Conservation (phyloP, 495 filamentous ascomycete genomes). For the Polyplosphaeria fusca region DNA sequence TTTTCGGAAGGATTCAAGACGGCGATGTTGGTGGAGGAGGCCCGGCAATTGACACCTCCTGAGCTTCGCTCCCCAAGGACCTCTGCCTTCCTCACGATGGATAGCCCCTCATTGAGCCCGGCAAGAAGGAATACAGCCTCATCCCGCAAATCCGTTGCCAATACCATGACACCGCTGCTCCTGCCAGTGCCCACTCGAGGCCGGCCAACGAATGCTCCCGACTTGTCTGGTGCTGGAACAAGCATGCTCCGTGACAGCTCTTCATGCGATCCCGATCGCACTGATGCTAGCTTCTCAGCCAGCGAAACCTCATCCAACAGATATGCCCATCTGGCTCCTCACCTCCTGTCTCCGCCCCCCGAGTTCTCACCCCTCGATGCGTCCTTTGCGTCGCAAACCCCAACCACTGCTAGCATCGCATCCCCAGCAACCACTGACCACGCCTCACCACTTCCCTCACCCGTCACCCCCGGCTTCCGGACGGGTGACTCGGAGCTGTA, state of each 20-base stretch:
- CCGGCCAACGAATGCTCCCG: conserved; percentile 1
- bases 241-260: conserved; percentile 30
- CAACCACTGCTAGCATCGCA: conserved; percentile 12
- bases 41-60: conserved; percentile 13
- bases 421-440: conserved; percentile 30
- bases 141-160: not conserved
- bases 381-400: conserved; percentile 20
- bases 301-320: not conserved
- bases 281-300: not conserved
- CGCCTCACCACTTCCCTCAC: conserved; percentile 29
- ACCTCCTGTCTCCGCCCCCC: conserved; percentile 11
- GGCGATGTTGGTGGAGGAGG: conserved; percentile 24
- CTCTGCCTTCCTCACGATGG: conserved; percentile 28
- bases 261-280: conserved; percentile 3
- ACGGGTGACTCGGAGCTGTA: conserved; percentile 24
- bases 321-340: not conserved
- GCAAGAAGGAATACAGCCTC: not conserved
- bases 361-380: conserved; percentile 27
- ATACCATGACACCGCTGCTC: conserved; percentile 12
- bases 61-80: conserved; percentile 15
- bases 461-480: conserved; percentile 29
- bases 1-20: conserved; percentile 54
- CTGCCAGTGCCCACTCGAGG: conserved; percentile 7
- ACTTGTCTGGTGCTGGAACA: conserved; percentile 3
- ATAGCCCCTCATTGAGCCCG: conserved; percentile 22